Evolutionary conservation across 768 basidiomycete genomes (phyloP), one percentile per base, ranked within the genome.

Genomic region (Pisolithus microcarpus): DNA sequence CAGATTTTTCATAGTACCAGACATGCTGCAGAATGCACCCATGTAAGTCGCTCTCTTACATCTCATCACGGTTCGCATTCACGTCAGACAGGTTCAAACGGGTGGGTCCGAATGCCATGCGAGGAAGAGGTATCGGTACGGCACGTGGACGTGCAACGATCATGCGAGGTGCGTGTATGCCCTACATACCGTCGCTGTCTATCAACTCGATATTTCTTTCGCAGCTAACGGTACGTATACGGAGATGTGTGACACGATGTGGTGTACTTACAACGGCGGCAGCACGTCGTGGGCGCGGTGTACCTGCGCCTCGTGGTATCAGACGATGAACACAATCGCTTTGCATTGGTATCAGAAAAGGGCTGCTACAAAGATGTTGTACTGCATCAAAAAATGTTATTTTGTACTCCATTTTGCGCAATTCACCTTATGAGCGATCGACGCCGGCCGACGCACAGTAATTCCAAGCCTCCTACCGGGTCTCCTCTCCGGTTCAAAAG

Each of bases 11-110:
- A 97, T 98, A 68, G 96, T 99, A 19, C 96, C 96, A 50, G 96
- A 98, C 70, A 97, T 99, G 90, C 75, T 99, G 59, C 90, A 97
- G 66, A 98, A 98, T 67, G 96, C 96, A 13, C 96, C 96, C 18
- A 99, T 99, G 96, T 94, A 65, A 67, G 89, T 74, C 50, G 49
- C 3, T 34, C 56, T 39, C 36, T 39, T 52, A 38, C 52, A 23
- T 18, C 54, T 43, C 53, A 31, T 38, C 30, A 49, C 28, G 21
- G 26, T n/a, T 13, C 36, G 38, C 34, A 11, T 49, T 30, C 5
- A 48, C 40, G 54, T 52, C 30, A 46, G 54, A 49, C 66, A 99
- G 95, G 95, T 99, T 99, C 74, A 99, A 98, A 72, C 86, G 96
- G 54, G 91, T 95, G 28, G 94, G 95, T 37, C 92, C 95, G 8